A percentile compares a stretch with the other conserved stretches of the same genome.
These are phyloP conservation scores for Spencermartinsiella europaea DNA, from an alignment of 805 yeast species.

Conservation along the genomic window DNA sequence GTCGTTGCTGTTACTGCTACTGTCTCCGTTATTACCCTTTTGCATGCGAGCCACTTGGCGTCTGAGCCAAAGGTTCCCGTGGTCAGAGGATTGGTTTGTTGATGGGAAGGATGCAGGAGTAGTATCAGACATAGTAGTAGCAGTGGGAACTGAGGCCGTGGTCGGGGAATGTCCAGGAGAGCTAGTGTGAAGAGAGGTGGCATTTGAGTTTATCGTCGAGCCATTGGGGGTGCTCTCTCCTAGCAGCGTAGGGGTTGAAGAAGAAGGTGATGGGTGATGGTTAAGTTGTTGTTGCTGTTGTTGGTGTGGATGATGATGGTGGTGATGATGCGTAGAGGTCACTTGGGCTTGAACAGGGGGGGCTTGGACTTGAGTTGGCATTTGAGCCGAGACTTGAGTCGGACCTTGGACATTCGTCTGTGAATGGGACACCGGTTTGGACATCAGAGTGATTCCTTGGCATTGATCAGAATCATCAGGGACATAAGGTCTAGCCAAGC, in stretches of 20 bases:
- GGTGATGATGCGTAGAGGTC: background rate
- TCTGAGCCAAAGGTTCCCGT: background rate
- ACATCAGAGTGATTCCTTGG: conserved; percentile 15
- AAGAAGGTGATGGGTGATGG: background rate
- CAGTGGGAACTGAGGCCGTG: background rate
- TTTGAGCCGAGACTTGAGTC: no score
- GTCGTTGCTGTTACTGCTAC: no score
- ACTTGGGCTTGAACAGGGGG: background rate
- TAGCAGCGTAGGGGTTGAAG: background rate
- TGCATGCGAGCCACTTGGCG: background rate
- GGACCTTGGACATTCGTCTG: no score
- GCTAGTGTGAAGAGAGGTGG: background rate
- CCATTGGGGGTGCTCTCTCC: background rate
- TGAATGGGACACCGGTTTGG: conserved; percentile 6
- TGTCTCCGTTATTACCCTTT: no score
- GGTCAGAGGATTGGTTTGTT: background rate
- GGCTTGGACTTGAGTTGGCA: no score
- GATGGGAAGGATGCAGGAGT: background rate
- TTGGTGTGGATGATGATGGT: conserved; percentile 5
- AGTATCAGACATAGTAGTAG: background rate
- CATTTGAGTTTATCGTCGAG: background rate
- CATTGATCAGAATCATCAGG: background rate
- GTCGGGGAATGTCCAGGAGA: background rate
- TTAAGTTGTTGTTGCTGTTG: background rate
- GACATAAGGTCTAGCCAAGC: conserved; percentile 12